Evolutionary conservation across 164 flowering plant species (phyloP), one percentile per base, ranked within the genome.

Genomic region (Vitis rupestris): DNA sequence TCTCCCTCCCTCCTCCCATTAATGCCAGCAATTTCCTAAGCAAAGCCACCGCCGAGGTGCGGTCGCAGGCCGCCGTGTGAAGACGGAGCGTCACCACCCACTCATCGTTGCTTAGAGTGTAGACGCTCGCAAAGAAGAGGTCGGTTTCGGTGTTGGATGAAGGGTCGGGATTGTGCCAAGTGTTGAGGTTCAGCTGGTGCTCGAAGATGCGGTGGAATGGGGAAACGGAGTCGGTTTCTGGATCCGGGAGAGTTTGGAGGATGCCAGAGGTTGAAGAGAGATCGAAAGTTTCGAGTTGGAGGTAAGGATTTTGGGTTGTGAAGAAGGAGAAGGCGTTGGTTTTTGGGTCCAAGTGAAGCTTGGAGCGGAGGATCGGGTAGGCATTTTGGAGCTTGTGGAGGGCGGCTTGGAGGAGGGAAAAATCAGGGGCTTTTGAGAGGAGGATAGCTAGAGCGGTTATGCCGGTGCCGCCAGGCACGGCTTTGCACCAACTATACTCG

Each of bases 391-490:
- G 84, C 2, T 67, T 69, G 76, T 61, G 79, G 76, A 94, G 88
- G 80, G 91, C 77, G 12, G 13, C 72, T 73, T 82, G 87, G 80
- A 92, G 84, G 63, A 63, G 15, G 4, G 76, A 10, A 53, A 69
- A 10, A 31, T 86, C 69, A 0, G 85, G 87, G 2, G 78, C 76
- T 64, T 74, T 75, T 1, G 88, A 79, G 79, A 89, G 70, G 79
- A 88, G 90, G 63, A 92, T 72, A 67, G 86, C 78, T 4, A 90
- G 72, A 63, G 87, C 95, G 10, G 97, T 82, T n/a, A 84, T 83
- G 80, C 98, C 97, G 10, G 97, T 94, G 80, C 99, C 99, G 55
- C 80, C 78, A n/a, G 82, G 81, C 1, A 88, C 90, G 44, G 94
- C 90, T 63, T 73, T 71, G 83, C 88, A 86, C 99, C 97, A 92